Conservation (phyloP, 1,284 basidiomycete species). For the Cryptococcus sp. region DNA sequence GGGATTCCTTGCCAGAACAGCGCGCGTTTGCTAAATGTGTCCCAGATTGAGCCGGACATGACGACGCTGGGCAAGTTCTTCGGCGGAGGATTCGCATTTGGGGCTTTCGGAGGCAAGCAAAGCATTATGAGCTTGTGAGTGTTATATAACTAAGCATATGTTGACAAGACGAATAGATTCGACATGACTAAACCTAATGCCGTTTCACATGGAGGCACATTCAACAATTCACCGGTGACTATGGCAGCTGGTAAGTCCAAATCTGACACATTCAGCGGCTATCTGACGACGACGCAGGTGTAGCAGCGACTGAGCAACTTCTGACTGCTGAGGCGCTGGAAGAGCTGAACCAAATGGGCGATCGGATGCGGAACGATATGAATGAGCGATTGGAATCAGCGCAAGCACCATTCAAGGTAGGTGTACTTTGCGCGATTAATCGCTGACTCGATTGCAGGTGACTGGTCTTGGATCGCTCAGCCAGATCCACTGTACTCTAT, state of each 20-base stretch:
- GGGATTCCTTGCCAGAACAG: not conserved
- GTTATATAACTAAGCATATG: not conserved
- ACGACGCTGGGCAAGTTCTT: conserved; percentile 39
- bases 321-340: conserved; percentile 23
- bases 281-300: conserved; percentile 12
- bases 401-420: conserved; percentile 11
- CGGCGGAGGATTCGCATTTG: conserved; percentile 41
- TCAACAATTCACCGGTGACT: conserved; percentile 40
- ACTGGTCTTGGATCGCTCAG: conserved; percentile 37
- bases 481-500: conserved; percentile 26
- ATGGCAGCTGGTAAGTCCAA: conserved; percentile 15
- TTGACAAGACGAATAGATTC: conserved; percentile 16
- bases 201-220: conserved; percentile 32
- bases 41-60: conserved; percentile 34
- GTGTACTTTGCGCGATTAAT: not conserved
- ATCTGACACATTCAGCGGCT: too few species aligned
- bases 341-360: conserved; percentile 24
- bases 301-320: conserved; percentile 23
- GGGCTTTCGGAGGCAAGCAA: conserved; percentile 33
- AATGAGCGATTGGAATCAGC: conserved; percentile 13
- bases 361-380: conserved; percentile 21
- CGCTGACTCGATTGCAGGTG: conserved; percentile 11
- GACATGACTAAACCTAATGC: conserved; percentile 20
- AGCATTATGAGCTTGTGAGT: conserved; percentile 37
- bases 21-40: not conserved